Conservation (phyloP, 2,329 filamentous ascomycete genomes). For the Botryotinia narcissicola region DNA sequence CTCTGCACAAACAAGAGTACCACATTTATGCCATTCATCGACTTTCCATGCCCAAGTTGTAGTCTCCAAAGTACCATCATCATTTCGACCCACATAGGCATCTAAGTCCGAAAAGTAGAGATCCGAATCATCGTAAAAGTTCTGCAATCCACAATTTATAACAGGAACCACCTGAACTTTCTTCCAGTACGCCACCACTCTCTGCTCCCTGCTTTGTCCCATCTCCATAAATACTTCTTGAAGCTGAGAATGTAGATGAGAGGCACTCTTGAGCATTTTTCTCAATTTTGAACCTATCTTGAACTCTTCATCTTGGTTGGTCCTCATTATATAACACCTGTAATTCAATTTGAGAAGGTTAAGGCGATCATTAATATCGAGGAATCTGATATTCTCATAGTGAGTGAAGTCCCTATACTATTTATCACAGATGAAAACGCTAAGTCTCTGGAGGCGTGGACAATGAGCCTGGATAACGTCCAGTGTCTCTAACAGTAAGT, state of each 20-base stretch:
- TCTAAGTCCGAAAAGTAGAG: neutral
- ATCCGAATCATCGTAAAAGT: neutral
- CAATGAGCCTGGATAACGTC: neutral
- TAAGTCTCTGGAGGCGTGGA: neutral
- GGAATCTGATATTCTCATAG: neutral
- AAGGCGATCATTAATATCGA: neutral
- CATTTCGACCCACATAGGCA: neutral
- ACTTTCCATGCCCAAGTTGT: neutral
- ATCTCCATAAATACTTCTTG: too few species aligned
- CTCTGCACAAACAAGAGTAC: neutral
- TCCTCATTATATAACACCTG: too few species aligned
- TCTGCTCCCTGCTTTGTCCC: too few species aligned
- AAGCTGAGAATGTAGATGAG: too few species aligned
- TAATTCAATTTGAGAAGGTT: too few species aligned
- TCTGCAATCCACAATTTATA: fast-evolving
- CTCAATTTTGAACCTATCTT: too few species aligned
- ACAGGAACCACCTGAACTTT: neutral
- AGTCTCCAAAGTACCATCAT: neutral
- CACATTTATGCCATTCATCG: too few species aligned
- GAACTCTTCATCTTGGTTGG: too few species aligned
- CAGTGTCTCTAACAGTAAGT: too few species aligned
- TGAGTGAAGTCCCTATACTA: too few species aligned
- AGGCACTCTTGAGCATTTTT: too few species aligned
- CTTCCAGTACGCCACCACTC: neutral
- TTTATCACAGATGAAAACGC: neutral